A percentile compares a stretch with the other conserved stretches of the same genome.
phyloP scores from a whole-genome alignment of 164 flowering plant genomes.

The Saururus chinensis region DNA sequence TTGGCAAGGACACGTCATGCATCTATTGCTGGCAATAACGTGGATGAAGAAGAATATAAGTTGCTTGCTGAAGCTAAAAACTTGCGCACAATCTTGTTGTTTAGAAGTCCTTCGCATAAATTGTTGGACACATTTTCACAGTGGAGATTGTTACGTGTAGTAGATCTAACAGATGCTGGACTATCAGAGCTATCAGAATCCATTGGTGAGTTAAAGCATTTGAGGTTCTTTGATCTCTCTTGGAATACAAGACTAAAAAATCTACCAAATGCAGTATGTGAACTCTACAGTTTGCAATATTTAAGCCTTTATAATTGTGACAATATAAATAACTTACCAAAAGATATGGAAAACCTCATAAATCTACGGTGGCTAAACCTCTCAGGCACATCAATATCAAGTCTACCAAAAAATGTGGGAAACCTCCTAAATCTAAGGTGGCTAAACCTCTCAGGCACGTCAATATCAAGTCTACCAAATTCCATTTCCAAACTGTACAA shows the following conservation, averaged over 20 bases:
- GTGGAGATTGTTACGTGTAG: background rate
- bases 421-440: no score
- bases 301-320: background rate
- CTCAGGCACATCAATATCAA: background rate
- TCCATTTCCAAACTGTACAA: conserved; percentile 1
- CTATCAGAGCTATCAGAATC: background rate
- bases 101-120: background rate
- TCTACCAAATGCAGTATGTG: conserved; percentile 1
- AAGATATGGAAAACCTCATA: background rate
- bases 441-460: no score
- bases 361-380: background rate
- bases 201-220: background rate
- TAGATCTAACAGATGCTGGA: background rate
- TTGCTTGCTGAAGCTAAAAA: background rate
- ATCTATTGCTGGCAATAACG: background rate
- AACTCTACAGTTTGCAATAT: background rate
- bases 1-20: background rate
- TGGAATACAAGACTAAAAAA: background rate
- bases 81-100: background rate
- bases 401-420: background rate
- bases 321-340: background rate
- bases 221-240: conserved; percentile 5
- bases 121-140: no score
- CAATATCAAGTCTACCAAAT: no score
- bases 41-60: background rate